Evolutionary conservation across 495 filamentous ascomycete genomes (phyloP).

Genomic region (Elasticomyces elasticus): DNA sequence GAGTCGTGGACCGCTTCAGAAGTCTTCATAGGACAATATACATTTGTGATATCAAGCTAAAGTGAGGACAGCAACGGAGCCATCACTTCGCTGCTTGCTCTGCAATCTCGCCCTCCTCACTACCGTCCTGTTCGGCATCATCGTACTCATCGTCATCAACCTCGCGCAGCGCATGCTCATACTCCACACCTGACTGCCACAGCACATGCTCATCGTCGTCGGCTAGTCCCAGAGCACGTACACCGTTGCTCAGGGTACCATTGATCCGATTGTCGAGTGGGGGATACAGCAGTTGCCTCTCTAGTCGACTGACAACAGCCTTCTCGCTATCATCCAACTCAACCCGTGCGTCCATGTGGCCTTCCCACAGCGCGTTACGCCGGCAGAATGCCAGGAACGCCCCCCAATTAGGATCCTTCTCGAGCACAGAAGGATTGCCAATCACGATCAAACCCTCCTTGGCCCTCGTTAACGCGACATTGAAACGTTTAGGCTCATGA

Average conservation of each 20-base stretch:
- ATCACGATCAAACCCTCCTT: slow-evolving; percentile 45
- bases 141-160: not conserved
- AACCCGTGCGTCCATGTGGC: not conserved
- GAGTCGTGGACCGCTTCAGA: no score
- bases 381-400: slow-evolving; percentile 40
- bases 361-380: slow-evolving; percentile 36
- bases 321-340: not conserved
- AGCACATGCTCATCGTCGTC: not conserved
- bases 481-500: slow-evolving; percentile 39
- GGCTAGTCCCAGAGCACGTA: not conserved
- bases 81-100: not conserved
- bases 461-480: slow-evolving; percentile 48
- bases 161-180: not conserved
- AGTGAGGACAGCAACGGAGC: no score
- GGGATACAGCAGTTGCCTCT: not conserved
- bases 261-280: no score
- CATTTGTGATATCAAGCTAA: no score
- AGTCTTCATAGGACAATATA: no score
- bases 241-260: not conserved
- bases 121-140: not conserved
- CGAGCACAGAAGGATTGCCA: slow-evolving; percentile 40
- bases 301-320: not conserved
- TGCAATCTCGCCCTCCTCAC: not conserved
- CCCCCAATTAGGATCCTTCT: slow-evolving; percentile 36
- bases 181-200: not conserved